A percentile compares a stretch with the other conserved stretches of the same genome.
Evolutionary conservation across 108 stramenopile species (phyloP).

Genomic region (Cylindrotheca closterium): DNA sequence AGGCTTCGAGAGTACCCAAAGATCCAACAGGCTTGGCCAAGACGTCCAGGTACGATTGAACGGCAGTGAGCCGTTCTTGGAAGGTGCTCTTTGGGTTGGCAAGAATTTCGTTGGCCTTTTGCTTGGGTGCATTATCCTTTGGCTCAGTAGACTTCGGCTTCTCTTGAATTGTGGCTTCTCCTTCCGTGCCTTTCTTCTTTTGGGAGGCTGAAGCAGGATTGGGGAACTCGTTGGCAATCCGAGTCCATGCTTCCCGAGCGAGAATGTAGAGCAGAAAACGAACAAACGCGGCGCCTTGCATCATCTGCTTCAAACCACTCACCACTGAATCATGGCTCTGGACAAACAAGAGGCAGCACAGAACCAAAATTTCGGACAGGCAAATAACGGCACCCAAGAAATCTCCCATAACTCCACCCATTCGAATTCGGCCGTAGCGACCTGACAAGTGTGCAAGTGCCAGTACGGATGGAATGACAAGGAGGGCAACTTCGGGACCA

Average conservation of each 20-base stretch:
- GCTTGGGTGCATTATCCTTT: slow-evolving; percentile 3
- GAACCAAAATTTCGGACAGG: slow-evolving; percentile 44
- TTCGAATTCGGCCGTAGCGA: slow-evolving; percentile 27
- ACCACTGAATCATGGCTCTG: slow-evolving; percentile 1
- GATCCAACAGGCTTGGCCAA: slow-evolving; percentile 84
- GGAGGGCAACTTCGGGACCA: slow-evolving; percentile 22
- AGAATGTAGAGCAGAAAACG: not conserved
- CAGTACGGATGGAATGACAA: slow-evolving; percentile 34
- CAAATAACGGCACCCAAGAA: slow-evolving; percentile 78
- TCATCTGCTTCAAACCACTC: not conserved
- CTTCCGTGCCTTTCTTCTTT: not conserved
- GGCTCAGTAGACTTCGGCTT: not conserved
- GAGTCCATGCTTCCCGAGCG: not conserved
- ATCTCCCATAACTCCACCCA: slow-evolving; percentile 82
- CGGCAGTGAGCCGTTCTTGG: slow-evolving; percentile 45
- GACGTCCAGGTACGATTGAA: slow-evolving; percentile 50
- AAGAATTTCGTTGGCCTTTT: slow-evolving; percentile 7
- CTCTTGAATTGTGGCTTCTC: not conserved
- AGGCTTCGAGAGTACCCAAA: slow-evolving; percentile 72
- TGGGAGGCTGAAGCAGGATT: too few relatives aligned
- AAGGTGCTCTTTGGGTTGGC: slow-evolving; percentile 12
- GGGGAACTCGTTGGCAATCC: not conserved
- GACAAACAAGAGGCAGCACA: slow-evolving; percentile 13
- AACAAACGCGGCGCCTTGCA: not conserved
- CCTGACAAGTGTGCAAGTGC: slow-evolving; percentile 39